A percentile compares a stretch with the other conserved stretches of the same genome.
These are phyloP conservation scores for Cylindrotheca fusiformis DNA, from an alignment of 108 stramenopile genomes.

Conservation along the genomic window DNA sequence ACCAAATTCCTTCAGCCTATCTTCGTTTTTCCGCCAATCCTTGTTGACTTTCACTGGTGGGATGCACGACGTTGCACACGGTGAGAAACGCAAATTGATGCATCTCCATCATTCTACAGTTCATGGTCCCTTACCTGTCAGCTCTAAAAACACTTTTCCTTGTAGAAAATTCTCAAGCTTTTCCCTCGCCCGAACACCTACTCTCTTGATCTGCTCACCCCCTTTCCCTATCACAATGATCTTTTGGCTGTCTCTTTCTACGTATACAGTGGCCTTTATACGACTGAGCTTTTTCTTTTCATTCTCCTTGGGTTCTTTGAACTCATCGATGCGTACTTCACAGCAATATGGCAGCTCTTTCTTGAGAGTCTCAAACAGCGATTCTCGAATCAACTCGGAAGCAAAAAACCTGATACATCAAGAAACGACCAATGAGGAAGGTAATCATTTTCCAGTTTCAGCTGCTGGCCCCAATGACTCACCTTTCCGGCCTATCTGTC, in stretches of 20 bases:
- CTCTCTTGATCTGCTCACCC: slow-evolving; percentile 82
- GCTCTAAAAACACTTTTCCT: slow-evolving; percentile 72
- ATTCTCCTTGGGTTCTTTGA: slow-evolving; percentile 73
- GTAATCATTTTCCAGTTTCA: background rate
- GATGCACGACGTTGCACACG: too few relatives aligned
- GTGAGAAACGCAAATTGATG: too few relatives aligned
- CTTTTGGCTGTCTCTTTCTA: slow-evolving; percentile 91
- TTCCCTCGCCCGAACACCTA: slow-evolving; percentile 79
- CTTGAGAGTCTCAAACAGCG: slow-evolving; percentile 71
- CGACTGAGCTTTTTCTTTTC: slow-evolving; percentile 42
- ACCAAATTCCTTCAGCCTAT: slow-evolving; percentile 77
- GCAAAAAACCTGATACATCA: slow-evolving; percentile 57
- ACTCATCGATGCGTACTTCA: slow-evolving; percentile 84
- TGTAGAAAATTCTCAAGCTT: slow-evolving; percentile 74
- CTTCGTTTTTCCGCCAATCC: slow-evolving; percentile 89
- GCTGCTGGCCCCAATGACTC: background rate
- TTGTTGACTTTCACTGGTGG: slow-evolving; percentile 93
- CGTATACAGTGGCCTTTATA: slow-evolving; percentile 79
- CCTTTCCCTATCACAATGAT: slow-evolving; percentile 89
- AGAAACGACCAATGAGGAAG: background rate
- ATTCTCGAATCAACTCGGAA: slow-evolving; percentile 81
- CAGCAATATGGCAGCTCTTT: slow-evolving; percentile 95
- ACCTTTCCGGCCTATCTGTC: slow-evolving; percentile 78
- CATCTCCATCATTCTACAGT: too few relatives aligned
- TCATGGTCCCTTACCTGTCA: background rate